Conservation (phyloP, 441 rosid genomes). For the Populus hybrid region DNA sequence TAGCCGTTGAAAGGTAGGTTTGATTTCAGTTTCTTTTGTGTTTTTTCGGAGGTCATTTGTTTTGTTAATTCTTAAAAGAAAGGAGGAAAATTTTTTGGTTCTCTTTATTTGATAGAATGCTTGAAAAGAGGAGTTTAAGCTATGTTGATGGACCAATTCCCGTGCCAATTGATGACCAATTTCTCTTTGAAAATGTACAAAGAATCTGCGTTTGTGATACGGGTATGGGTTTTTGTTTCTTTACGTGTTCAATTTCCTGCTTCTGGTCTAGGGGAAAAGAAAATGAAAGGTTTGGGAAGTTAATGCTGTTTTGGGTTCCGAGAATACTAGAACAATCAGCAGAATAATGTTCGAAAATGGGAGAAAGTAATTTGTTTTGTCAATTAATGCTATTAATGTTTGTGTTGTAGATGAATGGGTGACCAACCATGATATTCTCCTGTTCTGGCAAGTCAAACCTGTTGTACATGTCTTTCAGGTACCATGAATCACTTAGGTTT, state of each 20-base stretch:
- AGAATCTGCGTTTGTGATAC: constrained; percentile 74
- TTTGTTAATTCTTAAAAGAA: not conserved
- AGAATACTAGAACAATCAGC: not conserved
- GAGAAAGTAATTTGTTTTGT: not conserved
- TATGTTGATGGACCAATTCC: constrained; percentile 76
- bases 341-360: not conserved
- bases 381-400: not conserved
- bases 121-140: constrained; percentile 83
- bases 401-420: constrained; percentile 68
- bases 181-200: constrained; percentile 67
- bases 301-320: not conserved
- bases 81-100: not conserved
- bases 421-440: constrained; percentile 65
- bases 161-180: constrained; percentile 59
- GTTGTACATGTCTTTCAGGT: constrained; percentile 95
- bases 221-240: constrained; percentile 36
- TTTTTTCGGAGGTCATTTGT: not conserved
- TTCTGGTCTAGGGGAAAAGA: not conserved
- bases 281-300: not conserved
- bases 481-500: not conserved
- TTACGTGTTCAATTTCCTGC: not conserved
- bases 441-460: constrained; percentile 97
- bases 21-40: not conserved
- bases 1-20: constrained; percentile 63
- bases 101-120: constrained; percentile 51